phyloP scores from a whole-genome alignment of 306 rosid species.

The Pyrus bretschneideri region DNA sequence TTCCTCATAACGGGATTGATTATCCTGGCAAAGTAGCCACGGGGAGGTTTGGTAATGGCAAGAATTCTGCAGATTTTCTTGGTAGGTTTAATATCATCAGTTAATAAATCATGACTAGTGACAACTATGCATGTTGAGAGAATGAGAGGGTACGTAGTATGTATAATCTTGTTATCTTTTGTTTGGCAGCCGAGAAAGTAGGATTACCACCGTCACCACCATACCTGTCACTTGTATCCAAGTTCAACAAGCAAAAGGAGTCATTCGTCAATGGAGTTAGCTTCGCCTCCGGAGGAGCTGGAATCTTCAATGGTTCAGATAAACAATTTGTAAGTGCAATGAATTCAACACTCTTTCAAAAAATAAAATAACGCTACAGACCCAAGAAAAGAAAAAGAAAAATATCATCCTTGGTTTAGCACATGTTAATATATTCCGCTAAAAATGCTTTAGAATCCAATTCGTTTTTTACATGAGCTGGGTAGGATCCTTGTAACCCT shows the following conservation, averaged over 20 bases:
- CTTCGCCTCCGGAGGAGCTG: constrained; percentile 91
- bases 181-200: constrained; percentile 44
- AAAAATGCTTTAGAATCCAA: not conserved
- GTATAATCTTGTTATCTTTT: not conserved
- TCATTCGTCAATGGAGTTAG: constrained; percentile 53
- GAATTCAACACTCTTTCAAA: not conserved
- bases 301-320: constrained; percentile 62
- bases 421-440: not conserved
- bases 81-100: constrained; percentile 13
- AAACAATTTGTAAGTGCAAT: constrained; percentile 39
- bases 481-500: not conserved
- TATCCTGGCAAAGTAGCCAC: constrained; percentile 28
- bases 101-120: not conserved
- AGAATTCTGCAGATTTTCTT: constrained; percentile 41
- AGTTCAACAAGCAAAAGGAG: constrained; percentile 12
- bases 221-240: constrained; percentile 46
- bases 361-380: not conserved
- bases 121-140: not conserved
- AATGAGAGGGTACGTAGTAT: not conserved
- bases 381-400: too few relatives aligned
- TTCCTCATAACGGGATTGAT: constrained; percentile 38
- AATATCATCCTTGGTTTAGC: not conserved
- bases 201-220: constrained; percentile 66
- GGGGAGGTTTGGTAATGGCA: constrained; percentile 43
- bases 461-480: not conserved